Base-by-base conservation (phyloP, 2,329 filamentous ascomycete species). In the Xylaria sp. region DNA sequence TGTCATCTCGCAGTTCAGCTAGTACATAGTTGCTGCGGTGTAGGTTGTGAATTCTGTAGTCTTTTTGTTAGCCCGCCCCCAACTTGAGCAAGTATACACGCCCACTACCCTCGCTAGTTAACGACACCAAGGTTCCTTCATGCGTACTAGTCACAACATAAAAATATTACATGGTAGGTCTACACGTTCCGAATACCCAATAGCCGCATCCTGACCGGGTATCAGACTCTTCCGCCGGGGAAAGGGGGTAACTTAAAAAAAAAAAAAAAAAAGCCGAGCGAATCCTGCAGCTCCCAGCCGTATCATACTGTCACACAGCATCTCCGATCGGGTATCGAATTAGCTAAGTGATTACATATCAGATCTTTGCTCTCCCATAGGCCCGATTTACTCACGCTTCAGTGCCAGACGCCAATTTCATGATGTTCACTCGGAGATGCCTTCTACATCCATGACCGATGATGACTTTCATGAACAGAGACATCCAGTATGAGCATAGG, bases 251-350 rank as follows among this genome's bases (percentile, higher is more conserved):
- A n/a, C 48, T 51, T 3, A 11, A 7, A 36, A 34, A 34, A 34
- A 34, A 19, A 14, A 17, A 12, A 12, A 34, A 19, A 12, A 47
- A 42, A n/a, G 17, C 27, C 30, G 30, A 47, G 58, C 27, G 24
- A 24, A 27, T 12, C 21, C 50, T 56, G 30, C 51, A 48, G 27
- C 42, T 42, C 27, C 24, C 14, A 48, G 47, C 45, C 6, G 36
- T 7, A 11, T n/a, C n/a, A n/a, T 45, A 39, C 47, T 24, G 47
- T 39, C 48, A 21, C 45, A 59, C 75, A 42, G 24, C 14, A 36
- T 14, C 8, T 36, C 30, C 30, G 30, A 14, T 39, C 27, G 47
- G 50, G 51, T 45, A 45, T 32, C 24, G 27, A 55, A 24, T 47
- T n/a, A 7, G 14, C 11, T n/a, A 51, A 51, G 24, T n/a, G 42